phyloP scores from a whole-genome alignment of 768 basidiomycete species.

The Auriscalpium vulgare region DNA sequence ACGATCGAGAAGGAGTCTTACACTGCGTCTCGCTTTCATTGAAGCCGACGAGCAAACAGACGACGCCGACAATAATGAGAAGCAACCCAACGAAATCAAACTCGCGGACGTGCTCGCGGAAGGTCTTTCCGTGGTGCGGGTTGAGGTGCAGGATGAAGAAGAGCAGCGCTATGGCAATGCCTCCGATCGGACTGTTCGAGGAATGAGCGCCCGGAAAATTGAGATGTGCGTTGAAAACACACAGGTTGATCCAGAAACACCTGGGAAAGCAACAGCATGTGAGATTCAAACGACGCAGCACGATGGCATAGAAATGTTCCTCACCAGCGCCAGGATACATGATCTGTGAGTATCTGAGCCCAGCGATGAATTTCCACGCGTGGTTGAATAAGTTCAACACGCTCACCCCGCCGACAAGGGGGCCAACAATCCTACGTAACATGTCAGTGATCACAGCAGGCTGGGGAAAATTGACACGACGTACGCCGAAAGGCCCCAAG shows the following conservation, averaged over 20 bases:
- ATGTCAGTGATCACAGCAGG: neutral
- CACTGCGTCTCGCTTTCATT: constrained; percentile 27
- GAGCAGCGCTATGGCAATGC: constrained; percentile 22
- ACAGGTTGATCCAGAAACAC: constrained; percentile 32
- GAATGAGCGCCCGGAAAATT: neutral
- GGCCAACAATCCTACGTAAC: constrained; percentile 30
- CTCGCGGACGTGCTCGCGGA: constrained; percentile 24
- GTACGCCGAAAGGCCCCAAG: constrained; percentile 34
- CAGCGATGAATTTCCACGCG: neutral
- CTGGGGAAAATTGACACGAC: neutral
- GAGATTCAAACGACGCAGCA: neutral
- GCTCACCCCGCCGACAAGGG: constrained; percentile 32
- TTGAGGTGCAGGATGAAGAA: constrained; percentile 31
- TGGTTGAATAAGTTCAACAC: no score
- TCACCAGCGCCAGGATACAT: constrained; percentile 33
- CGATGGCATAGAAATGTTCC: constrained; percentile 7
- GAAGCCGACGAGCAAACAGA: constrained; percentile 33
- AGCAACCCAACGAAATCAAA: constrained; percentile 35
- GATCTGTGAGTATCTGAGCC: constrained; percentile 25
- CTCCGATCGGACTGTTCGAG: constrained; percentile 27
- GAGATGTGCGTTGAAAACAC: neutral
- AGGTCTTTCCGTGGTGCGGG: constrained; percentile 23
- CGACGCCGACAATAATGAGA: constrained; percentile 26
- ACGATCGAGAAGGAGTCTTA: constrained; percentile 8
- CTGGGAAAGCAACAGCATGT: constrained; percentile 7